These are phyloP conservation scores for Ustilaginoidea virens DNA, from an alignment of 2,329 filamentous ascomycete species.

Conservation along the genomic window DNA sequence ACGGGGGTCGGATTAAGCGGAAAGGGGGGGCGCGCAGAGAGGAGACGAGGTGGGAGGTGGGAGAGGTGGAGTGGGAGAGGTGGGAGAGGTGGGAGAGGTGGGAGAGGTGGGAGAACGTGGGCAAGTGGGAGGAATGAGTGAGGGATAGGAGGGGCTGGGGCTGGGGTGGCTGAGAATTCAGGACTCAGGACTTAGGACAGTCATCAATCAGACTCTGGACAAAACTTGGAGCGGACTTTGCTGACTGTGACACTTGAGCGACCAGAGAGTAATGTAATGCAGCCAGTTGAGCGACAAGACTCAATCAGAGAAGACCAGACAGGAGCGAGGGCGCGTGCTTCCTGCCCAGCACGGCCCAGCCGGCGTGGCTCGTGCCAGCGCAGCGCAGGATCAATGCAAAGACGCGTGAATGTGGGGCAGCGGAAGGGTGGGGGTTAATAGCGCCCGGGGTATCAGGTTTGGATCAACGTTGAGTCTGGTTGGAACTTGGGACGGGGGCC, in stretches of 20 bases:
- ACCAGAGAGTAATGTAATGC: not conserved
- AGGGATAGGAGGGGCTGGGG: conserved; percentile 8
- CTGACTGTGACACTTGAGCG: not conserved
- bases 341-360: no score
- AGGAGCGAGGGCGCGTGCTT: no score
- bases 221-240: no score
- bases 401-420: conserved; percentile 3
- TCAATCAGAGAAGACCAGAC: no score
- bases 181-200: no score
- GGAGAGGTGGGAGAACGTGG: no score
- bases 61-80: conserved; percentile 3
- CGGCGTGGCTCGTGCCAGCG: conserved; percentile 12
- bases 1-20: conserved; percentile 8
- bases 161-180: conserved; percentile 16
- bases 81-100: conserved; percentile 1
- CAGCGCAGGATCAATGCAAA: conserved; percentile 7
- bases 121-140: no score
- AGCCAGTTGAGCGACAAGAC: not conserved
- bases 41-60: conserved; percentile 8
- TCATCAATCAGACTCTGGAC: no score
- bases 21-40: conserved; percentile 8
- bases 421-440: not conserved
- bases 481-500: not conserved
- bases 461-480: not conserved
- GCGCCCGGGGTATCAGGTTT: not conserved